Percentiles rank a stretch among this genome's conserved stretches.
Evolutionary conservation across 345 rosid species (phyloP).

Genomic region (Pistacia atlantica): DNA sequence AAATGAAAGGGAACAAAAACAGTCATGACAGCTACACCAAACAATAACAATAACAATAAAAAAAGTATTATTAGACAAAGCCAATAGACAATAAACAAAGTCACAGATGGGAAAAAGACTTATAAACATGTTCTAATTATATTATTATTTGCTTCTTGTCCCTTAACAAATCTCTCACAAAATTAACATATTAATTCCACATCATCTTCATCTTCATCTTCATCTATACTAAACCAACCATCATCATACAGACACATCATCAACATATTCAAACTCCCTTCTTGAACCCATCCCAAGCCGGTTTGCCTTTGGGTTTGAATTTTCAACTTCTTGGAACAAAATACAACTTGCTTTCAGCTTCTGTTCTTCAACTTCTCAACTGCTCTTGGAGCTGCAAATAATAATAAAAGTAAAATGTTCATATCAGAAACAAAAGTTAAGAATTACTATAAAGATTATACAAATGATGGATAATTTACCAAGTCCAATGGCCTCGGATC

Average conservation of each 20-base stretch:
- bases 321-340: constrained; percentile 2
- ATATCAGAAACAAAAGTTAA: not conserved
- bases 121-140: constrained; percentile 21
- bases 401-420: not conserved
- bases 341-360: constrained; percentile 41
- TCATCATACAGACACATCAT: constrained; percentile 20
- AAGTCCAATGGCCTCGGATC: constrained; percentile 86
- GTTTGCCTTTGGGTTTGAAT: constrained; percentile 34
- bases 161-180: constrained; percentile 24
- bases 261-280: constrained; percentile 50
- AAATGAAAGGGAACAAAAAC: constrained; percentile 3
- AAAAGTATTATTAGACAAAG: constrained; percentile 22
- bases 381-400: constrained; percentile 68
- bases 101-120: constrained; percentile 23
- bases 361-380: constrained; percentile 82
- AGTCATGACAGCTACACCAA: constrained; percentile 7
- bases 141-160: constrained; percentile 20
- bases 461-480: constrained; percentile 41
- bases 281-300: constrained; percentile 55
- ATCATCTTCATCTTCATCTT: too few relatives aligned
- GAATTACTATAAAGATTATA: not conserved
- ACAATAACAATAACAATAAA: not conserved
- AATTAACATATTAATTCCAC: constrained; percentile 11
- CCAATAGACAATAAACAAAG: constrained; percentile 17
- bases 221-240: not conserved